A percentile compares a stretch with the other conserved stretches of the same genome.
Evolutionary conservation across 176 grass and related monocot genomes (phyloP).

Genomic region (Ananas comosus): DNA sequence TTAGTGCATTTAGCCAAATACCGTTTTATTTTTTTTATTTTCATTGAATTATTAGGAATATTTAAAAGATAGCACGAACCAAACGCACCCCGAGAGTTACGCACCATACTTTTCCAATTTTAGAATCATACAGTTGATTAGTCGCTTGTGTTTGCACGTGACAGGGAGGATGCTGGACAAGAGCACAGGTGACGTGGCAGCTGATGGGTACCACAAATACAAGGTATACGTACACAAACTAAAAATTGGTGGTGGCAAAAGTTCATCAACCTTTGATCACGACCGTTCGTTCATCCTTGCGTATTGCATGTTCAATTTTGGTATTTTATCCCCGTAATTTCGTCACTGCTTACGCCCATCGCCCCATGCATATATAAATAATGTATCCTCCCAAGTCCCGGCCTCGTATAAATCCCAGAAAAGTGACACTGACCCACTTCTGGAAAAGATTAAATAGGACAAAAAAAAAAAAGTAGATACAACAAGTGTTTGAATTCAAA

Average conservation of each 20-base stretch:
- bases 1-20: no score
- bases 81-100: no score
- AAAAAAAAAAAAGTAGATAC: no score
- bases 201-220: slow-evolving; percentile 59
- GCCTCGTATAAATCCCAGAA: no score
- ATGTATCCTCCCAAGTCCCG: neutral
- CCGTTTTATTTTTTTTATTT: no score
- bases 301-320: neutral
- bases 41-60: no score
- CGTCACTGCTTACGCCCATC: neutral
- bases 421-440: no score
- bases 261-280: neutral
- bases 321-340: neutral
- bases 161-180: slow-evolving; percentile 42
- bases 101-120: slow-evolving; percentile 6
- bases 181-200: slow-evolving; percentile 42
- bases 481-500: no score
- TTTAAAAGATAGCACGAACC: no score
- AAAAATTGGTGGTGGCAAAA: neutral
- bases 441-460: no score
- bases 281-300: neutral
- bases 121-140: neutral
- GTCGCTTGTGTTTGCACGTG: neutral
- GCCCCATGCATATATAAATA: neutral
- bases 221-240: slow-evolving; percentile 19